A percentile compares a stretch with the other conserved stretches of the same genome.
phyloP scores from a whole-genome alignment of 306 rosid genomes.

The Castanea mollissima region DNA sequence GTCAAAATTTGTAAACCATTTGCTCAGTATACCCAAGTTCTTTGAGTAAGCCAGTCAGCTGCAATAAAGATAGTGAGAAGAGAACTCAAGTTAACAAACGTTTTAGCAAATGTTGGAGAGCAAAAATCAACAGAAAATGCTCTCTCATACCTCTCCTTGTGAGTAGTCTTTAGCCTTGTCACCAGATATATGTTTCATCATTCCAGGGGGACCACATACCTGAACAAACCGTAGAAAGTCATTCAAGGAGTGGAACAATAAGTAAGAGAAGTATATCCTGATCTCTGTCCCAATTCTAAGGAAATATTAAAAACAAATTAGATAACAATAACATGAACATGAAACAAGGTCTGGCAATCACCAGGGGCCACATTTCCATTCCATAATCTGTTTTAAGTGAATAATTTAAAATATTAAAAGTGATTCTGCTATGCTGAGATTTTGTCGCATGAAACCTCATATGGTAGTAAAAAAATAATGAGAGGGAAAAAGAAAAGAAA shows the following conservation, averaged over 20 bases:
- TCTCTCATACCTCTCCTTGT: constrained; percentile 83
- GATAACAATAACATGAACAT: constrained; percentile 3
- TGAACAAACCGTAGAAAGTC: constrained; percentile 32
- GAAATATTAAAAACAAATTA: constrained; percentile 1
- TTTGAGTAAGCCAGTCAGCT: constrained; percentile 82
- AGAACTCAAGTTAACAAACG: neutral
- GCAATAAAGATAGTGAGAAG: constrained; percentile 30
- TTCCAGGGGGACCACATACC: constrained; percentile 99
- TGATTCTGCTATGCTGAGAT: neutral
- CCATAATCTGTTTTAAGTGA: neutral
- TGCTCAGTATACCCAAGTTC: constrained; percentile 87
- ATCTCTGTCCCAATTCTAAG: neutral
- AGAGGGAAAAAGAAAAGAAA: neutral
- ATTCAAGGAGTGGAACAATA: constrained; percentile 3
- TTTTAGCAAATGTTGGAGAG: neutral
- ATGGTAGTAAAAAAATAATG: too few relatives aligned
- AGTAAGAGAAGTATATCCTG: neutral
- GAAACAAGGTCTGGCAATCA: neutral
- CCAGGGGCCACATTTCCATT: neutral
- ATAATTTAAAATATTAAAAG: neutral
- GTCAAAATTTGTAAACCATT: constrained; percentile 96
- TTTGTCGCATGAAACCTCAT: too few relatives aligned
- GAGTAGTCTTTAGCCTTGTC: constrained; percentile 82
- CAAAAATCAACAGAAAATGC: neutral
- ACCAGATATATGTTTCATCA: constrained; percentile 89